Base-by-base conservation (phyloP, 257 asterid genomes). In the Solanum virginianum region DNA sequence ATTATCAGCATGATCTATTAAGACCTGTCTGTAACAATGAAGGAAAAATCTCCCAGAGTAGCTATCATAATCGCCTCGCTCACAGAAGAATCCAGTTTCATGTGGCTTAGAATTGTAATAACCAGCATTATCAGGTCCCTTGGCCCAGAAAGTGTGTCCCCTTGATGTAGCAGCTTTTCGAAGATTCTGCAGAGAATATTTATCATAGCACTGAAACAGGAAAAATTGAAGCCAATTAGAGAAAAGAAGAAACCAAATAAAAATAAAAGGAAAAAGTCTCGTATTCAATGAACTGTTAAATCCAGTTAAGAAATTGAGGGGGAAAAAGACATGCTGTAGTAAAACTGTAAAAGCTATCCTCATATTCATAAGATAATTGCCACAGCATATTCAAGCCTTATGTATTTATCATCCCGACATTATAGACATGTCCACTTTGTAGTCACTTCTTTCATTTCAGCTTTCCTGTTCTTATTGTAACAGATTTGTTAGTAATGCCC, bases 101-200 rank as follows among this genome's bases (percentile, higher is more conserved):
- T 92, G 92, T 22, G 97, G 96, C 87, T 88, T 92, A 15, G 95
- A 91, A 80, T 89, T 92, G 85, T 92, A 93, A 89, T 80, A 85
- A 83, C 97, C 97, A 77, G 95, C 92, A 90, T 93, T 90, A 85
- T 92, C 97, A 41, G 97, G 97, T 43, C 89, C 90, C 85, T 90
- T 85, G 55, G 87, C 96, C 97, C 96, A 93, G 82, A 87, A 89
- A 81, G 95, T 88, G 84, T 92, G 94, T 74, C 97, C 96, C 51
- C 94, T 91, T 43, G 87, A 83, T 85, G 89, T 90, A 79, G 97
- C 95, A 90, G 94, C 94, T 84, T 91, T 92, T 83, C 82, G 88
- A 60, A 93, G 94, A 85, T 90, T 89, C 88, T 89, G 92, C 87
- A 86, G 84, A 81, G 90, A 85, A 87, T 91, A 91, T 85, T 92